phyloP scores from a whole-genome alignment of 495 filamentous ascomycete genomes.

The Niebla homalea region DNA sequence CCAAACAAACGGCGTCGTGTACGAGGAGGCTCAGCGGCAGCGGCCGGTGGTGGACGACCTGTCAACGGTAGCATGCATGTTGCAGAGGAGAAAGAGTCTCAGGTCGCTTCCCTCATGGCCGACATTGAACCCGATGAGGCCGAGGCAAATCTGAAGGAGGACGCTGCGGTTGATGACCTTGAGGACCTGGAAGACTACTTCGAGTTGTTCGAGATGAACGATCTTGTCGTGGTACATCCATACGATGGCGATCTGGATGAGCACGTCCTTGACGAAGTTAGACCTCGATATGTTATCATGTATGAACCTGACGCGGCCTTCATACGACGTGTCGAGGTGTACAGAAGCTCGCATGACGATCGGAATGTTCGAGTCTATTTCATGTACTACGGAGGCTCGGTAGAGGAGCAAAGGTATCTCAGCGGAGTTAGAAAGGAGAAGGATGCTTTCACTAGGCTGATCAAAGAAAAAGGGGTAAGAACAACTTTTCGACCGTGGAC shows the following conservation, averaged over 20 bases:
- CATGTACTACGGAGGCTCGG: slow-evolving; percentile 85
- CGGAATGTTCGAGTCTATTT: slow-evolving; percentile 87
- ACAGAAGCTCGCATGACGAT: slow-evolving; percentile 83
- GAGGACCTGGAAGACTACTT: slow-evolving; percentile 87
- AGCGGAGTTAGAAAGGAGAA: slow-evolving; percentile 83
- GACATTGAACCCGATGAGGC: slow-evolving; percentile 54
- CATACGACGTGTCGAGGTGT: slow-evolving; percentile 88
- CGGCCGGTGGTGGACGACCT: slow-evolving; percentile 40
- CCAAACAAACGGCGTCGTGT: slow-evolving; percentile 80
- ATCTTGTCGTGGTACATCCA: slow-evolving; percentile 78
- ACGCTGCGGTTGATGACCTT: slow-evolving; percentile 66
- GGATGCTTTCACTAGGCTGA: slow-evolving; percentile 84
- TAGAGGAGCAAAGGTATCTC: slow-evolving; percentile 92
- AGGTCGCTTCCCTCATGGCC: slow-evolving; percentile 52
- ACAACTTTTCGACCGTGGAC: background rate
- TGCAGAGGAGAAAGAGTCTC: slow-evolving; percentile 66
- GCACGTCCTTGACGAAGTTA: slow-evolving; percentile 83
- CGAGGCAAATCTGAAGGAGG: slow-evolving; percentile 53
- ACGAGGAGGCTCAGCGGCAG: slow-evolving; percentile 58
- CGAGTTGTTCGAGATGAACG: slow-evolving; percentile 82
- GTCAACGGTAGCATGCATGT: slow-evolving; percentile 57
- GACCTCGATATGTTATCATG: slow-evolving; percentile 93
- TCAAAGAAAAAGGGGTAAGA: slow-evolving; percentile 70
- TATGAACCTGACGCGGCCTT: slow-evolving; percentile 96
- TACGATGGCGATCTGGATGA: slow-evolving; percentile 96